Conservation (phyloP, 768 basidiomycete species). For the Leccinum ochraceum region DNA sequence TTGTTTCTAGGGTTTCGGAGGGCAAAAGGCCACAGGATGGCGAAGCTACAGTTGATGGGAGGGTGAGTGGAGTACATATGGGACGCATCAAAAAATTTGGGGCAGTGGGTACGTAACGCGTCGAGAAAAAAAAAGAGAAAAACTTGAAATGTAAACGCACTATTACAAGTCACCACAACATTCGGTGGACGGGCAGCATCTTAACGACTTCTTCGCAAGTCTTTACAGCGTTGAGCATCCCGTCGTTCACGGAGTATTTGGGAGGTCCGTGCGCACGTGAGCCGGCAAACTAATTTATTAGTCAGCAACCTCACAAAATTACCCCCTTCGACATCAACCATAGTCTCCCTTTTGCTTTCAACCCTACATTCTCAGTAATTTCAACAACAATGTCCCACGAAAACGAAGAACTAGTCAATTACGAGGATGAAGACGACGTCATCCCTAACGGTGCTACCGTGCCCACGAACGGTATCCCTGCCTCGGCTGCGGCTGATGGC, state of each 20-base stretch:
- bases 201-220: not conserved
- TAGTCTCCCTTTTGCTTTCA: conserved; percentile 23
- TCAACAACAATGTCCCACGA: conserved; percentile 68
- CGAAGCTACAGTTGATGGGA: not conserved
- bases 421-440: conserved; percentile 88
- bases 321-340: conserved; percentile 14
- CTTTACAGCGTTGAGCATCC: conserved; percentile 1
- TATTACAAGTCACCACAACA: conserved; percentile 6
- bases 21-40: conserved; percentile 23
- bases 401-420: conserved; percentile 92
- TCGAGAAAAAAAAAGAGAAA: not conserved
- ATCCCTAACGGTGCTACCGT: conserved; percentile 57
- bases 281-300: conserved; percentile 14
- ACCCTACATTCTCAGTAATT: conserved; percentile 30
- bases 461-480: conserved; percentile 50
- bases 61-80: not conserved
- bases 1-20: conserved; percentile 5
- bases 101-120: conserved; percentile 16
- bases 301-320: conserved; percentile 34
- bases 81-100: conserved; percentile 1
- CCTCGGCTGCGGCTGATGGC: conserved; percentile 46
- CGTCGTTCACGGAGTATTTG: not conserved
- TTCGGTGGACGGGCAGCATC: conserved; percentile 7
- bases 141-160: conserved; percentile 6
- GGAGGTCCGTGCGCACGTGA: conserved; percentile 32